phyloP scores from a whole-genome alignment of 2,329 filamentous ascomycete genomes.

The Beauveria scarabaeidicola region DNA sequence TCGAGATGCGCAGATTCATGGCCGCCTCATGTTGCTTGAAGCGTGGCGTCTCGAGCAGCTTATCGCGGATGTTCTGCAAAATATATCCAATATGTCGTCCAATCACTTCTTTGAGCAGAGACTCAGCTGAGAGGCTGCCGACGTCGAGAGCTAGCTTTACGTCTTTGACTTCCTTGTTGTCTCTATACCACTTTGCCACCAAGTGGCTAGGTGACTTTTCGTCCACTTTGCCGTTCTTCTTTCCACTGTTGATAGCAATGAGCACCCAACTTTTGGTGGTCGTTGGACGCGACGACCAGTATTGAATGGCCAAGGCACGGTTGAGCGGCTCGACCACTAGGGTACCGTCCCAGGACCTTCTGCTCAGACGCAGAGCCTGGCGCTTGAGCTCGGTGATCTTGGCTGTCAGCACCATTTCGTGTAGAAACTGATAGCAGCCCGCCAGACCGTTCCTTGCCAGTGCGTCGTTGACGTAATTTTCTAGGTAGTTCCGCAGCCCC shows the following conservation, averaged over 20 bases:
- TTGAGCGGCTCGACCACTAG: constrained; percentile 72
- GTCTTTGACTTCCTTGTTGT: constrained; percentile 65
- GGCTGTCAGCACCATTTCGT: constrained; percentile 80
- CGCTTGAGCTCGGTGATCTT: constrained; percentile 77
- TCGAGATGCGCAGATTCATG: constrained; percentile 49
- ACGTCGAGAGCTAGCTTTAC: constrained; percentile 59
- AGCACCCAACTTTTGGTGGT: constrained; percentile 80
- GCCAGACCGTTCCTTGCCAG: constrained; percentile 61
- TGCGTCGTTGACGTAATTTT: constrained; percentile 61
- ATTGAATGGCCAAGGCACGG: constrained; percentile 77
- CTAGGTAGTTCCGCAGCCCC: constrained; percentile 56
- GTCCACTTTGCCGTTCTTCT: constrained; percentile 30
- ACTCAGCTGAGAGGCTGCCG: constrained; percentile 61
- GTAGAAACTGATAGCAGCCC: constrained; percentile 79
- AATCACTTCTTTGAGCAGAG: constrained; percentile 64
- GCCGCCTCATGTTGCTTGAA: constrained; percentile 52
- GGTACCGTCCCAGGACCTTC: constrained; percentile 67
- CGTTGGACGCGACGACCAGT: constrained; percentile 61
- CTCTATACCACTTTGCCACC: constrained; percentile 72
- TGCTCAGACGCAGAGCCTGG: constrained; percentile 64
- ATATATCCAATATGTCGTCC: constrained; percentile 66
- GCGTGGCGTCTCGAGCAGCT: constrained; percentile 49
- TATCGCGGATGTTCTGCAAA: constrained; percentile 56
- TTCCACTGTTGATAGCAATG: constrained; percentile 67
- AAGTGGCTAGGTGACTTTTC: constrained; percentile 45